Evolutionary conservation across 169 alveolate species (phyloP), one percentile per base, ranked within the genome.

Genomic region (Plasmodium falciparum): DNA sequence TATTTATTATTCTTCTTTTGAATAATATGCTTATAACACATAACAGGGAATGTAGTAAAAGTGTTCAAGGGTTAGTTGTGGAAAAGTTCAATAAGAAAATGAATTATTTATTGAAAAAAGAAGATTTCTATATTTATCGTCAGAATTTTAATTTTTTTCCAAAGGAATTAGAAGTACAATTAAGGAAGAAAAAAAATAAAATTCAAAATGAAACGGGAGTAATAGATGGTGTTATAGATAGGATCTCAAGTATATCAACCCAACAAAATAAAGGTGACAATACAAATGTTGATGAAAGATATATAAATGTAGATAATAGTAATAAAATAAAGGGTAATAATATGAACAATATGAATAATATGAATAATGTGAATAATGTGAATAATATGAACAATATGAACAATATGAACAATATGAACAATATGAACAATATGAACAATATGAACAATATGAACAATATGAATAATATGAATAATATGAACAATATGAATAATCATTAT

Each of bases 81-180:
- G 59, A 43, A n/a, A 59, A 26, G 22, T 59, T 61, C 24, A 17
- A 74, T 50, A 33, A n/a, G 59, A 74, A 74, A 74, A 74, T 74
- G 88, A 74, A 24, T 65, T 59, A 39, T 39, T 61, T 74, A 50
- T 47, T 74, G 8, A 74, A 74, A 59, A 74, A 74, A 43, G 88
- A 74, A 58, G 88, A 74, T 74, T 59, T 33, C 73, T 74, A 74
- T 45, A 26, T 74, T 74, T 29, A 49, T 56, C 75, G 89, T n/a
- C 49, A 76, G 13, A 76, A 76, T 69, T 39, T 76, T 65, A 76
- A 49, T 13, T 11, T 49, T n/a, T 63, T 65, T 29, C 66, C 89
- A 43, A 76, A 76, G 3, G 78, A 76, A 49, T 20, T 76, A 8
- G 59, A 65, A 45, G 66, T 65, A 47, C 73, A 76, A 50, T 24